A percentile compares a stretch with the other conserved stretches of the same genome.
Evolutionary conservation across 345 rosid species (phyloP).

Genomic region (Salix caprea): DNA sequence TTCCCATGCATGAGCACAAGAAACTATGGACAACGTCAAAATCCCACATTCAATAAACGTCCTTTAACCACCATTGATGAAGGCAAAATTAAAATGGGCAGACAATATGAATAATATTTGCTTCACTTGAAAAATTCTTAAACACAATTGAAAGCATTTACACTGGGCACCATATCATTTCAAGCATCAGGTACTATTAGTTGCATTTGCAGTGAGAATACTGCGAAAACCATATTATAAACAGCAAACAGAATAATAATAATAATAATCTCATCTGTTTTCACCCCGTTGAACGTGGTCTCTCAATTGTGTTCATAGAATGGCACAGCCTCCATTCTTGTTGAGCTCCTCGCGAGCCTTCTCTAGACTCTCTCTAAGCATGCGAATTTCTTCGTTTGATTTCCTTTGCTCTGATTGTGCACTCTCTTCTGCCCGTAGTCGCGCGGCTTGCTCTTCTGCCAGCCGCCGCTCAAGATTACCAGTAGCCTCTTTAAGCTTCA

Average conservation of each 20-base stretch:
- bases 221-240: neutral
- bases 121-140: neutral
- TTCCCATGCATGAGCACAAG: neutral
- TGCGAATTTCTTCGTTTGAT: constrained; percentile 65
- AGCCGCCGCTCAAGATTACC: constrained; percentile 63
- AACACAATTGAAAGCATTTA: neutral
- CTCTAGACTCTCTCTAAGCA: constrained; percentile 70
- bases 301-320: constrained; percentile 31
- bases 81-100: too few relatives aligned
- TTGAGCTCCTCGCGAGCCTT: constrained; percentile 63
- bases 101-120: too few relatives aligned
- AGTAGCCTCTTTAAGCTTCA: constrained; percentile 68
- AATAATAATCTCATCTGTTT: neutral
- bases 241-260: neutral
- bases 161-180: neutral
- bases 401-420: constrained; percentile 52
- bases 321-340: constrained; percentile 50
- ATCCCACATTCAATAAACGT: neutral
- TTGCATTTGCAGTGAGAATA: neutral
- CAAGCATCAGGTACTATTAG: neutral
- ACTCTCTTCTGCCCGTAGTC: constrained; percentile 59
- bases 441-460: constrained; percentile 77
- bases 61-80: too few relatives aligned
- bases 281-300: neutral
- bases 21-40: neutral